Evolutionary conservation across 441 rosid species (phyloP).

Genomic region (Corymbia citriodora): DNA sequence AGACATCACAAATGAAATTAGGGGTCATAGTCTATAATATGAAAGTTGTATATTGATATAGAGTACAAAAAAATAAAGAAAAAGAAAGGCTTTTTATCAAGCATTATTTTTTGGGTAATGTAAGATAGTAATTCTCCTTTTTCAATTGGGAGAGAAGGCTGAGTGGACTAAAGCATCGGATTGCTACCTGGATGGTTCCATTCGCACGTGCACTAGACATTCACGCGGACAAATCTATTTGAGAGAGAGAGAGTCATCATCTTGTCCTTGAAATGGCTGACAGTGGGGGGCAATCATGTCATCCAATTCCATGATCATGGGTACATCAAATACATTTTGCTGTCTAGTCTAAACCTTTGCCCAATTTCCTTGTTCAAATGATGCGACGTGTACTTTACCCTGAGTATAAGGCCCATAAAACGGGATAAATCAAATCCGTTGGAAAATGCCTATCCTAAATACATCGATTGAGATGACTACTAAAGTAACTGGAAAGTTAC

Average conservation of each 20-base stretch:
- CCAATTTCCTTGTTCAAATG: not conserved
- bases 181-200: not conserved
- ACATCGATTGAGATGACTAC: not conserved
- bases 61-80: too few relatives aligned
- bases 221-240: not conserved
- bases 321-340: not conserved
- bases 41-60: too few relatives aligned
- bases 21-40: too few relatives aligned
- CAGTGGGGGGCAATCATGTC: not conserved
- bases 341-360: not conserved
- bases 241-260: not conserved
- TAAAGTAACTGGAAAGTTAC: not conserved
- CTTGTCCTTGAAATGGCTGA: not conserved
- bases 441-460: not conserved
- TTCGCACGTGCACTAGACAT: rapidly evolving
- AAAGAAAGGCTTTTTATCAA: too few relatives aligned
- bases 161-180: too few relatives aligned
- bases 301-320: not conserved
- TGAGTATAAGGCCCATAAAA: not conserved
- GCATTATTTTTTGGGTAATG: too few relatives aligned
- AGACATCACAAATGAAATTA: not conserved
- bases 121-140: too few relatives aligned
- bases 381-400: not conserved
- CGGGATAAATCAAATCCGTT: not conserved
- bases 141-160: too few relatives aligned